Evolutionary conservation across 192 early-diverging fungal genomes (phyloP).

Genomic region (Lobosporangium transversale): DNA sequence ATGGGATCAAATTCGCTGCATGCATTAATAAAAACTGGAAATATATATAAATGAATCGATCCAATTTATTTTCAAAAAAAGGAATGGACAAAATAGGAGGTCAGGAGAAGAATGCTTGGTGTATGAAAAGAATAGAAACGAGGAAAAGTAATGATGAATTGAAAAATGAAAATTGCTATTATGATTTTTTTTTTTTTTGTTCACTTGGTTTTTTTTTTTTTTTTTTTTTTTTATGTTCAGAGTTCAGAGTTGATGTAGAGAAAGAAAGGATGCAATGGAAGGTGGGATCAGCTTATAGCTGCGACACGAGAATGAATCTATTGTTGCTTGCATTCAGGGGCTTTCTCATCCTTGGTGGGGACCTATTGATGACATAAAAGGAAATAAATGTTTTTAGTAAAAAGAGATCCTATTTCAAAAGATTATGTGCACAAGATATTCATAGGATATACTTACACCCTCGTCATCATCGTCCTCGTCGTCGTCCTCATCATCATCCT

Average conservation of each 20-base stretch:
- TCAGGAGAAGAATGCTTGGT: background rate
- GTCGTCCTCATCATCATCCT: conserved; percentile 54
- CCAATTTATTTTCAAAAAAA: background rate
- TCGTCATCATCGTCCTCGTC: conserved; percentile 56
- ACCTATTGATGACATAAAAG: conserved; percentile 22
- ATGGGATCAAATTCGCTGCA: no score
- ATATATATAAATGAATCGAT: no score
- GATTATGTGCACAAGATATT: background rate
- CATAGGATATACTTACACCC: conserved; percentile 13
- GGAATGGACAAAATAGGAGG: background rate
- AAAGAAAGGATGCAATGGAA: no score
- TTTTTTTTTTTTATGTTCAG: background rate
- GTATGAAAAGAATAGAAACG: conserved; percentile 6
- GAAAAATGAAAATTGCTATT: conserved; percentile 3
- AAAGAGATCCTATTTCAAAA: no score
- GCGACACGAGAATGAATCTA: conserved; percentile 31
- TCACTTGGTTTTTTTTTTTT: conserved; percentile 3
- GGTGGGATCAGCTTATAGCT: no score
- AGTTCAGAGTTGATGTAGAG: no score
- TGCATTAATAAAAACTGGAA: no score
- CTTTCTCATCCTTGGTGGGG: conserved; percentile 50
- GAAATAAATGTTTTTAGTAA: background rate
- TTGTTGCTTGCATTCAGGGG: conserved; percentile 54
- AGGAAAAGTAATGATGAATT: background rate
- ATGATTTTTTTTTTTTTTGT: background rate